Base-by-base conservation (phyloP, 768 basidiomycete genomes). In the Collybiopsis luxurians region DNA sequence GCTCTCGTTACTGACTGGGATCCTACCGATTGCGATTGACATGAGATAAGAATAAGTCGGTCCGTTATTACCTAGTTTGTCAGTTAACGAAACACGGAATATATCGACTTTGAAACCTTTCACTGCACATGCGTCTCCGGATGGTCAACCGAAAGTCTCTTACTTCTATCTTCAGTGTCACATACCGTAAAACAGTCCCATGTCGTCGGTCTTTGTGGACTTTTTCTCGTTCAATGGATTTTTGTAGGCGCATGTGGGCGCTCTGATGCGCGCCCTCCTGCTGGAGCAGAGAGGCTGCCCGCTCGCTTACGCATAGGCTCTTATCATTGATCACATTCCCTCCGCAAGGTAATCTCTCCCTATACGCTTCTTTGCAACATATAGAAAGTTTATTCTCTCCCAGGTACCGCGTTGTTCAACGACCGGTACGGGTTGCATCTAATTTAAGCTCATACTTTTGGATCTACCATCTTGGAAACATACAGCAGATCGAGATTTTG, bases 1-100 rank as follows among this genome's bases (percentile, higher is more conserved):
- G 74, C 66, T 38, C 61, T 79, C 27, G 69, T 77, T 2, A 79
- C 76, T 39, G 77, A 78, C 61, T 79, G 76, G 77, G 74, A 74
- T 61, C 72, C 70, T 36, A 70, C 71, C 3, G 64, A 65, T 34
- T 69, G 67, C 51, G 59, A 66, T 19, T 73, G 31, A 70, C n/a
- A 28, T 34, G 43, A 6, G n/a, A 44, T 44, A 40, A 19, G 46
- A 12, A 13, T n/a, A 23, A n/a, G n/a, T 24, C 26, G 34, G 30
- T 19, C 46, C 38, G 34, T 44, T n/a, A 26, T 19, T 31, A 30
- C 49, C 9, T 9, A 17, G 17, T 15, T 17, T n/a, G n/a, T n/a
- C n/a, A n/a, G 45, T 31, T 30, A 30, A 31, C 54, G 11, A 13
- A n/a, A 24, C 12, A 23, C 26, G n/a, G 28, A 7, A 19, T 28